Evolutionary conservation across 345 rosid genomes (phyloP).

Genomic region (Mercurialis annua): DNA sequence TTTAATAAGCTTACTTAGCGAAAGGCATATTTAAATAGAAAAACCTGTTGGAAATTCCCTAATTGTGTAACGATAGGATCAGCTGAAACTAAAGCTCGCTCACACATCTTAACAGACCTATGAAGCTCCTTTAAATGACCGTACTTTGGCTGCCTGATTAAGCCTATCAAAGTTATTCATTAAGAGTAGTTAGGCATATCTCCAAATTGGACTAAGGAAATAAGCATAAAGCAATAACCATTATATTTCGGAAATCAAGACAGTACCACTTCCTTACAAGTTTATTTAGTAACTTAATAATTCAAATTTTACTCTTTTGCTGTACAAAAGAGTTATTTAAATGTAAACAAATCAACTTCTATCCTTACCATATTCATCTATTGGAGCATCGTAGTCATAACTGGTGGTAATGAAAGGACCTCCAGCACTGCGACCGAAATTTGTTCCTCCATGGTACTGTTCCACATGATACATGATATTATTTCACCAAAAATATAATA

Average conservation of each 20-base stretch:
- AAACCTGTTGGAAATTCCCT: constrained; percentile 85
- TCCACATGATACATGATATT: constrained; percentile 24
- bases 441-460: constrained; percentile 99
- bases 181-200: not conserved
- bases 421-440: constrained; percentile 96
- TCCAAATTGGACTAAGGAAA: not conserved
- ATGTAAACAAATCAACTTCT: not conserved
- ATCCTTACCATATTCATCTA: constrained; percentile 91
- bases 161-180: constrained; percentile 39
- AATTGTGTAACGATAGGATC: constrained; percentile 83
- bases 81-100: constrained; percentile 70
- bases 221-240: not conserved
- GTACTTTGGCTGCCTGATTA: constrained; percentile 92
- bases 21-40: not conserved
- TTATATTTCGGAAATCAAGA: not conserved
- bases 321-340: not conserved
- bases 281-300: not conserved
- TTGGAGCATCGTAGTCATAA: constrained; percentile 95
- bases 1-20: constrained; percentile 8
- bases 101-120: constrained; percentile 90
- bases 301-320: not conserved
- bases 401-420: constrained; percentile 98
- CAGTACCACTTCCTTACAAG: not conserved
- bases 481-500: not conserved
- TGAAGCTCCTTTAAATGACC: constrained; percentile 98